These are phyloP conservation scores for Raffaelea albimanens DNA, from an alignment of 2,329 filamentous ascomycete genomes.

Conservation along the genomic window DNA sequence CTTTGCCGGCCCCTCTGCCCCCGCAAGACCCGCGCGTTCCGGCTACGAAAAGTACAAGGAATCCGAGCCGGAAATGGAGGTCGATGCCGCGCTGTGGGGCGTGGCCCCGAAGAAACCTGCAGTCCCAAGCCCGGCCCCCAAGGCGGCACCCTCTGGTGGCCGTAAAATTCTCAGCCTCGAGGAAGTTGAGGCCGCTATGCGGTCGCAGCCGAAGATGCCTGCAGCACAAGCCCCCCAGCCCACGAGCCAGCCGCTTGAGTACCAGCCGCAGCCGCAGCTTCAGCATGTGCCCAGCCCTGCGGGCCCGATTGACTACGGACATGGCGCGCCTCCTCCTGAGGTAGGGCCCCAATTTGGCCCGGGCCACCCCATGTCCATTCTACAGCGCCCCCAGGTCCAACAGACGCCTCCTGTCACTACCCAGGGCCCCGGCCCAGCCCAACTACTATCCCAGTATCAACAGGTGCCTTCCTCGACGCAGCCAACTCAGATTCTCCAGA, in stretches of 20 bases:
- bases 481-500: constrained; percentile 71
- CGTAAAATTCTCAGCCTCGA: constrained; percentile 92
- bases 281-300: too few species aligned
- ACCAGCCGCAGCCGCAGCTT: constrained; percentile 18
- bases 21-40: constrained; percentile 56
- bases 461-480: constrained; percentile 32
- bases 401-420: constrained; percentile 26
- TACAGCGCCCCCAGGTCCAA: constrained; percentile 43
- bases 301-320: constrained; percentile 11
- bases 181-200: constrained; percentile 92
- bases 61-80: constrained; percentile 81
- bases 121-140: constrained; percentile 22
- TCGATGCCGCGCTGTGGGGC: constrained; percentile 90
- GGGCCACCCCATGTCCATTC: constrained; percentile 41
- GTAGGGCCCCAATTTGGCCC: constrained; percentile 9
- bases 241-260: constrained; percentile 21
- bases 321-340: constrained; percentile 3
- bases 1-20: constrained; percentile 8
- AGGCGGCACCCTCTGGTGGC: constrained; percentile 25
- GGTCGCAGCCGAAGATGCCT: constrained; percentile 52
- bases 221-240: constrained; percentile 26
- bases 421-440: constrained; percentile 20
- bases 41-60: constrained; percentile 91
- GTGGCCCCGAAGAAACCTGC: constrained; percentile 52
- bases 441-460: constrained; percentile 10